Evolutionary conservation across 139 green algal genomes (phyloP).

Genomic region (Mychonastes homosphaera): DNA sequence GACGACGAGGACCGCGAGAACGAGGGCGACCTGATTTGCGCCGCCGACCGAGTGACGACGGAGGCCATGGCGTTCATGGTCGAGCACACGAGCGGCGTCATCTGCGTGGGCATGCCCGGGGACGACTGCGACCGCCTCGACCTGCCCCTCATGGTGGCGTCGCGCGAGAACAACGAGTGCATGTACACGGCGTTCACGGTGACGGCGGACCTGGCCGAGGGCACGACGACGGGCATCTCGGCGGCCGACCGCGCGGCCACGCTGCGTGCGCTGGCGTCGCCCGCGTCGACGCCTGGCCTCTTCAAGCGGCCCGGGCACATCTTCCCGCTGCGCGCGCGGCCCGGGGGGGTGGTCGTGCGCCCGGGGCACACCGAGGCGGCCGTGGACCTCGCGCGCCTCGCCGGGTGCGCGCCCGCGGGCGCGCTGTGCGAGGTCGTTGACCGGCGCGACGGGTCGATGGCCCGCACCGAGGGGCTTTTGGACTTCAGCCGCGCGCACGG

Average conservation of each 20-base stretch:
- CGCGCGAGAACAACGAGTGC: conserved; percentile 57
- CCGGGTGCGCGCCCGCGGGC: conserved; percentile 75
- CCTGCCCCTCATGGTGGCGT: conserved; percentile 88
- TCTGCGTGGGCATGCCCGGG: conserved; percentile 56
- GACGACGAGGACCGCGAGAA: conserved; percentile 97
- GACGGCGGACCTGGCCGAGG: conserved; percentile 66
- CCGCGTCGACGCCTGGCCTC: conserved; percentile 33
- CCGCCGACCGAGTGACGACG: conserved; percentile 73
- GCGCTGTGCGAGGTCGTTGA: conserved; percentile 95
- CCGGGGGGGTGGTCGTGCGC: conserved; percentile 71
- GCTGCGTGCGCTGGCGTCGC: conserved; percentile 63
- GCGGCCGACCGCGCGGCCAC: conserved; percentile 82
- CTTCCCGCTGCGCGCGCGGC: conserved; percentile 73
- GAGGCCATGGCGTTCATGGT: conserved; percentile 86
- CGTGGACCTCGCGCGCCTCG: conserved; percentile 81
- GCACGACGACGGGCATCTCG: conserved; percentile 90
- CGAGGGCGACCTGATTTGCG: conserved; percentile 95
- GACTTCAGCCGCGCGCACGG: conserved; percentile 66
- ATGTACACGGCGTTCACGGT: conserved; percentile 96
- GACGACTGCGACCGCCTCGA: conserved; percentile 73
- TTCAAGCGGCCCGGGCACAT: conserved; percentile 94
- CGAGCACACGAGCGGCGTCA: conserved; percentile 79
- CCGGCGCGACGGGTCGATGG: conserved; percentile 72
- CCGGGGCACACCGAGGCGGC: conserved; percentile 89
- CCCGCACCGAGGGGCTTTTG: conserved; percentile 65